A percentile compares a stretch with the other conserved stretches of the same genome.
These are phyloP conservation scores for Venturia asperata DNA, from an alignment of 2,329 filamentous ascomycete species.

Conservation along the genomic window DNA sequence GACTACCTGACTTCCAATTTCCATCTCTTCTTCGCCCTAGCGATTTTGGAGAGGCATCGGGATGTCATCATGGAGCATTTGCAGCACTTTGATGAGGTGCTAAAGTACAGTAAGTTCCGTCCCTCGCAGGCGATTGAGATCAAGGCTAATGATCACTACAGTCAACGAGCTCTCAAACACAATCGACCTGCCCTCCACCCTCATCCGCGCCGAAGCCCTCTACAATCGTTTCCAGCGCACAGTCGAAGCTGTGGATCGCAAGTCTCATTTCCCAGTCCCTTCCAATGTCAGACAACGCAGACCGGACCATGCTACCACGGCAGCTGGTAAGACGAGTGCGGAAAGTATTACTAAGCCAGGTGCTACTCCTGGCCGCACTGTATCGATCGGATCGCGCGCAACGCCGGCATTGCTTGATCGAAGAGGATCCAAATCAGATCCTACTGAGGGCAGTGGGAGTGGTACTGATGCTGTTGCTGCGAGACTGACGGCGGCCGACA, in stretches of 20 bases:
- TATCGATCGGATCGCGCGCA: slow-evolving; percentile 6
- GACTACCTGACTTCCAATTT: slow-evolving; percentile 85
- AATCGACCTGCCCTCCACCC: slow-evolving; percentile 80
- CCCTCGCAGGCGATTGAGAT: not conserved
- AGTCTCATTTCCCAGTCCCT: slow-evolving; percentile 67
- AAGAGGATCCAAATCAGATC: not conserved
- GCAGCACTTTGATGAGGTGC: slow-evolving; percentile 88
- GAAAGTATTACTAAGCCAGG: not conserved
- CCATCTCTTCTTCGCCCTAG: slow-evolving; percentile 87
- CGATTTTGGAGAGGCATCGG: slow-evolving; percentile 92
- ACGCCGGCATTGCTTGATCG: slow-evolving; percentile 22
- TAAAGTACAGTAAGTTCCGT: slow-evolving; percentile 73
- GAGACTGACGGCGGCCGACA: slow-evolving; percentile 3
- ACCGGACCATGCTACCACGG: slow-evolving; percentile 31
- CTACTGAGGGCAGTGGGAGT: not conserved
- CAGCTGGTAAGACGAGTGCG: slow-evolving; percentile 22
- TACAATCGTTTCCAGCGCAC: slow-evolving; percentile 83
- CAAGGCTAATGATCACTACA: slow-evolving; percentile 31
- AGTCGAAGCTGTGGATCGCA: slow-evolving; percentile 88
- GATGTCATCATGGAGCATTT: slow-evolving; percentile 94
- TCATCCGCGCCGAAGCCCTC: slow-evolving; percentile 80
- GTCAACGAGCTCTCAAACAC: slow-evolving; percentile 92
- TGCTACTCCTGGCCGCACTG: slow-evolving; percentile 4
- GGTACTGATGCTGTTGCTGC: slow-evolving; percentile 18
- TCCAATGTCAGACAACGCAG: slow-evolving; percentile 44